Base-by-base conservation (phyloP, 768 basidiomycete genomes). In the Pisolithus tinctorius region DNA sequence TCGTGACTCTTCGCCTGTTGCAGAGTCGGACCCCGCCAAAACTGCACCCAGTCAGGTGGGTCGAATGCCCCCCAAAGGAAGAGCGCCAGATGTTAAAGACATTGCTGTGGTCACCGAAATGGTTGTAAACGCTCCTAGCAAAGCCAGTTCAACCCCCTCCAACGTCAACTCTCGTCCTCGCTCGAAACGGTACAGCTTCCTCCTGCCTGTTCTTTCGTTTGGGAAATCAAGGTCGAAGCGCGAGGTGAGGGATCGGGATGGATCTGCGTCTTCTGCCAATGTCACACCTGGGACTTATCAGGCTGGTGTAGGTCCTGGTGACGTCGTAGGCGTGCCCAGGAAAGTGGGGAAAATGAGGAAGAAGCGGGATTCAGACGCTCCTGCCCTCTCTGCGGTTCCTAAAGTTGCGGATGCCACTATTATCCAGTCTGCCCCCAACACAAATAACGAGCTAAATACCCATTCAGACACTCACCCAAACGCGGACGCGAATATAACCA, bases 251-350 rank as follows among this genome's bases (percentile, higher is more conserved):
- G 45, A 36, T 10, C 9, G 31, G 30, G 45, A 34, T 17, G 17
- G 34, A 31, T 17, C 45, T 36, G 31, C 34, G 38, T 36, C 31
- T 36, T 63, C 53, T 67, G 27, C 63, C 61, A 50, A 52, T 56
- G 23, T 58, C 47, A 14, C 65, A 61, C 65, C 67, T 61, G 7
- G 30, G 5, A 34, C 45, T 11, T n/a, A 29, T 23, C 16, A 30
- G 43, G 13, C 43, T 29, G 43, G 25, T n/a, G 27, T n/a, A 45
- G 43, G 27, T 45, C 29, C 27, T 13, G 43, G 29, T 41, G 40
- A 23, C 17, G 23, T 41, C 27, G n/a, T 25, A 30, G 27, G 29
- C 16, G 8, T 27, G 20, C 43, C 27, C n/a, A 27, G 14, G 14
- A 45, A 45, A 45, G 43, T 16, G 27, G 43, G 43, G 9, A 27